Evolutionary conservation across 225 moss, liverwort and hornwort genomes (phyloP).

Genomic region (Sphagnum contortum): DNA sequence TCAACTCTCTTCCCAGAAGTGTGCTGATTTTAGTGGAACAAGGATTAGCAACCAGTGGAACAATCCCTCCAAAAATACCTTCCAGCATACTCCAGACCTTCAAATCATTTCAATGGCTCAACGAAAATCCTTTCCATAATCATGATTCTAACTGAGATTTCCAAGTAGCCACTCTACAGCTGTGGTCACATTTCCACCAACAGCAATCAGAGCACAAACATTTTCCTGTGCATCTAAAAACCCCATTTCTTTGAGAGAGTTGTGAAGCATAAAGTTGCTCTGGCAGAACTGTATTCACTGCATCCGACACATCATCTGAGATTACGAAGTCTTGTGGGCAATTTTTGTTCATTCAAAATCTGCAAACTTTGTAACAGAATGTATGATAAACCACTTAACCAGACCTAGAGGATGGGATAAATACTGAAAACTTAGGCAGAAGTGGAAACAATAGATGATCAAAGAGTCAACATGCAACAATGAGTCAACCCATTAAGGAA

Average conservation of each 20-base stretch:
- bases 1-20: slow-evolving; percentile 16
- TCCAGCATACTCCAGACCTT: slow-evolving; percentile 8
- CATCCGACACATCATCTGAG: background rate
- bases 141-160: slow-evolving; percentile 47
- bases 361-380: no score
- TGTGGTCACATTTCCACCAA: slow-evolving; percentile 84
- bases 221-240: slow-evolving; percentile 90
- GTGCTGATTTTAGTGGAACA: slow-evolving; percentile 4
- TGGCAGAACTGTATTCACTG: slow-evolving; percentile 54
- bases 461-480: background rate
- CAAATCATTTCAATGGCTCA: slow-evolving; percentile 11
- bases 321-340: background rate
- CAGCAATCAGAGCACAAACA: slow-evolving; percentile 78
- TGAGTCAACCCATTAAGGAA: background rate
- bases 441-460: background rate
- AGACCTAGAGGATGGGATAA: background rate
- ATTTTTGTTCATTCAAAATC: background rate
- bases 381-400: background rate
- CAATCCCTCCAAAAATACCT: slow-evolving; percentile 10
- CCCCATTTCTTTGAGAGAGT: slow-evolving; percentile 96
- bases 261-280: slow-evolving; percentile 91
- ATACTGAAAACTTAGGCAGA: background rate
- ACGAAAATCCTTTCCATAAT: background rate
- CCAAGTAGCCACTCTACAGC: slow-evolving; percentile 89
- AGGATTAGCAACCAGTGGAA: slow-evolving; percentile 4